These are phyloP conservation scores for Suillus clintonianus DNA, from an alignment of 768 basidiomycete genomes.

Conservation along the genomic window DNA sequence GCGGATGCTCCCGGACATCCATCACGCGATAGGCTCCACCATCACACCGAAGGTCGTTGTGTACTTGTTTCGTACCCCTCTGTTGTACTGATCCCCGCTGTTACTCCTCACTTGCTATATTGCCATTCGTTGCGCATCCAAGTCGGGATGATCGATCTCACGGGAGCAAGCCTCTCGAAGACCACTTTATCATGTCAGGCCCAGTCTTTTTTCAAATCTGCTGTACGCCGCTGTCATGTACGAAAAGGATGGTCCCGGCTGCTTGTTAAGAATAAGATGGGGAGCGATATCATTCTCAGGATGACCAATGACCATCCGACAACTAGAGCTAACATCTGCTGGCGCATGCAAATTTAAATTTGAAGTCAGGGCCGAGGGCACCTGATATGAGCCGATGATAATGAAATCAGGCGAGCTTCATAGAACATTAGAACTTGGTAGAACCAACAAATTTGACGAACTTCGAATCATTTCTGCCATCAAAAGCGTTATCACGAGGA, in stretches of 20 bases:
- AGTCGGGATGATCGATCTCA: neutral
- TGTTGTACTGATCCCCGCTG: neutral
- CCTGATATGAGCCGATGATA: neutral
- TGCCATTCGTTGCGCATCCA: neutral
- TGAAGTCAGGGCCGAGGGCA: neutral
- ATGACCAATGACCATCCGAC: too few relatives aligned
- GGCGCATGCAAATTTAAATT: neutral
- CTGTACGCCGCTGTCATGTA: neutral
- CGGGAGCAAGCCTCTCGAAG: neutral
- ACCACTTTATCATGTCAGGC: neutral
- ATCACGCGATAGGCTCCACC: neutral
- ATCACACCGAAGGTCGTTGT: neutral
- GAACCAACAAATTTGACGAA: neutral
- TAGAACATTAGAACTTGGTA: too few relatives aligned
- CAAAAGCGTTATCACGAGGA: too few relatives aligned
- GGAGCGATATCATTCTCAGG: too few relatives aligned
- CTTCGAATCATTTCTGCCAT: neutral
- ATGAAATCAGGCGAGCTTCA: neutral
- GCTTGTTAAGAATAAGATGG: neutral
- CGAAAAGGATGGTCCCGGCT: neutral
- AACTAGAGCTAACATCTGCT: too few relatives aligned
- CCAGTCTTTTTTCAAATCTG: neutral
- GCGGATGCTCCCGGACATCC: neutral
- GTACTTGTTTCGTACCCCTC: too few relatives aligned
- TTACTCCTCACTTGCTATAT: neutral